Percentiles rank a stretch among this genome's conserved stretches.
Evolutionary conservation across 768 basidiomycete species (phyloP).

Genomic region (Podaxis sp.): DNA sequence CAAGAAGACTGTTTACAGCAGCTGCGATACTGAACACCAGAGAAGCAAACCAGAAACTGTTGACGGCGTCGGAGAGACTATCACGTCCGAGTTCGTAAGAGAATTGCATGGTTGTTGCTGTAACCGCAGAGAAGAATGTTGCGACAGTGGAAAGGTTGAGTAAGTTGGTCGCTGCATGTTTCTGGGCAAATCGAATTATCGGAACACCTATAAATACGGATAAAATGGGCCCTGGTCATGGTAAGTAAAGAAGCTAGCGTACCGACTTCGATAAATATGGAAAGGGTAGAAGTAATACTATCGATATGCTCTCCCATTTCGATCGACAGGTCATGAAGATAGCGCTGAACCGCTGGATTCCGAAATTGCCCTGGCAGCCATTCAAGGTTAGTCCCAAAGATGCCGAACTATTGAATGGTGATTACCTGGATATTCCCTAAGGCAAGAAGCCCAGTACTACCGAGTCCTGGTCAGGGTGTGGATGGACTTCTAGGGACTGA

Average conservation of each 20-base stretch:
- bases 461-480: background rate
- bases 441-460: constrained; percentile 76
- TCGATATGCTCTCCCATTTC: constrained; percentile 77
- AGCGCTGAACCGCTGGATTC: constrained; percentile 67
- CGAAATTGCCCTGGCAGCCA: constrained; percentile 56
- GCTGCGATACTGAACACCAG: constrained; percentile 75
- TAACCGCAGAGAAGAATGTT: constrained; percentile 75
- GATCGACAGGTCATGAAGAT: constrained; percentile 68
- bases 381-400: background rate
- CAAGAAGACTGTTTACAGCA: constrained; percentile 73
- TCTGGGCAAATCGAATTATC: constrained; percentile 72
- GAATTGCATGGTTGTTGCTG: constrained; percentile 68
- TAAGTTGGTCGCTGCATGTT: constrained; percentile 64
- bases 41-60: constrained; percentile 71
- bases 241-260: constrained; percentile 16
- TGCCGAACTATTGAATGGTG: background rate
- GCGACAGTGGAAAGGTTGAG: constrained; percentile 74
- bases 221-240: background rate
- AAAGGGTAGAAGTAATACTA: constrained; percentile 60
- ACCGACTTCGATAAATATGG: constrained; percentile 77
- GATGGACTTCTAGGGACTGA: background rate
- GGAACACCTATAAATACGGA: constrained; percentile 51
- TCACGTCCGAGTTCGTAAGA: constrained; percentile 42
- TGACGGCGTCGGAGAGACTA: constrained; percentile 47
- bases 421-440: constrained; percentile 57